Base-by-base conservation (phyloP, 2,329 filamentous ascomycete species). In the Nigrospora sphaerica region DNA sequence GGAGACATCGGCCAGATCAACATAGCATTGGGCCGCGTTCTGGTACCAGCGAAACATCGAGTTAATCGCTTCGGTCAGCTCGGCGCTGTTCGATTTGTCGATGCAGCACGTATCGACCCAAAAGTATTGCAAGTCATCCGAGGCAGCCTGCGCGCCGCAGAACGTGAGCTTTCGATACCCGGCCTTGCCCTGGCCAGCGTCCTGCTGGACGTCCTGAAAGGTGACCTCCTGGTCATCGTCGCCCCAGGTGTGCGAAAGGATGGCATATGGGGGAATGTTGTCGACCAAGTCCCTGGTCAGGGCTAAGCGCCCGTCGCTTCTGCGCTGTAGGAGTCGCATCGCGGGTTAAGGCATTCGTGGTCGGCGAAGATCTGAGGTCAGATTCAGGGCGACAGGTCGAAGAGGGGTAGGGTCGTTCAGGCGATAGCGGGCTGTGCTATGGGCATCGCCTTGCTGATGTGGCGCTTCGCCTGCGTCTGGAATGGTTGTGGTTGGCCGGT, bases 81-180 rank as follows among this genome's bases (percentile, higher is more conserved):
- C 42, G 12, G 42, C 28, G 16, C 16, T n/a, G 35, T 37, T 45
- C n/a, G 36, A 12, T 34, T 45, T 39, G 16, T 45, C 35, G 23
- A 45, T 45, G 13, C 42, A 45, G 36, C 42, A 45, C 19, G 42
- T 45, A 14, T 45, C 42, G 2, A 45, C 34, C 42, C 42, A 45
- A n/a, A 45, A 45, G 28, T 45, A 32, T 7, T 45, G 23, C 11
- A 45, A n/a, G 18, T n/a, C 35, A 12, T 45, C 42, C 23, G 23
- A 18, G 23, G 18, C 19, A 19, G 34, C 42, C 35, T 45, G 42
- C n/a, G 17, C 12, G 6, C 42, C 42, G 35, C 42, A 45, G 32
- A 45, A 45, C 7, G 31, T 18, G 18, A 45, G n/a, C 35, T 45
- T 45, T 19, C 42, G 17, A 12, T 35, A 44, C 31, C 41, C 42